A percentile compares a stretch with the other conserved stretches of the same genome.
Conservation (phyloP, 768 basidiomycete species). For the Lanmaoa rubissima region DNA sequence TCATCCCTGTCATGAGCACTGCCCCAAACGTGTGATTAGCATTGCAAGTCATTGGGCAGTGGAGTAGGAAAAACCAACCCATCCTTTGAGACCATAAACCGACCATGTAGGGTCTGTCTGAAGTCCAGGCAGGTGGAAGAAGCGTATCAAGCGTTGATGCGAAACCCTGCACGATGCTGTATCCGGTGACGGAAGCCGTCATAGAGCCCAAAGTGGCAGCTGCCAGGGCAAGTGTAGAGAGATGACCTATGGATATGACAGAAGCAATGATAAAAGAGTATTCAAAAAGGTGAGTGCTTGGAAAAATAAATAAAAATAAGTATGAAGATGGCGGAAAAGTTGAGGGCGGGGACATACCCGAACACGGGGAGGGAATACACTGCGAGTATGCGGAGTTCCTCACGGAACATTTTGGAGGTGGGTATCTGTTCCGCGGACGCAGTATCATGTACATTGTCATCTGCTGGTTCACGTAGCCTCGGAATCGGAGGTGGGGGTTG, state of each 20-base stretch:
- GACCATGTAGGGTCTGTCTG: conserved; percentile 75
- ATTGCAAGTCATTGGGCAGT: background rate
- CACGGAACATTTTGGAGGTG: conserved; percentile 42
- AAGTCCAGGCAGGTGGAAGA: conserved; percentile 94
- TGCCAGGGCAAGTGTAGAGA: conserved; percentile 87
- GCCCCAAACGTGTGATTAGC: conserved; percentile 7
- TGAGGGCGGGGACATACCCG: conserved; percentile 46
- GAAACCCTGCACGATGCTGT: conserved; percentile 78
- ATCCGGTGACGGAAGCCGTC: conserved; percentile 57
- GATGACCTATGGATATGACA: conserved; percentile 85
- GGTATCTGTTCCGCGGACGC: conserved; percentile 17
- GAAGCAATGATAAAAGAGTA: conserved; percentile 83
- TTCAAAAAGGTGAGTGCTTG: conserved; percentile 76
- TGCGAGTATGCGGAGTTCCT: conserved; percentile 58
- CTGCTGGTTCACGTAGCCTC: conserved; percentile 53
- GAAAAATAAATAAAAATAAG: background rate
- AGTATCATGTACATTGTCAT: conserved; percentile 12
- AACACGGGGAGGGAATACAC: conserved; percentile 72
- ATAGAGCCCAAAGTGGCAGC: conserved; percentile 74
- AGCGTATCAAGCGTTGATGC: conserved; percentile 88
- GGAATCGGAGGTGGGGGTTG: conserved; percentile 46
- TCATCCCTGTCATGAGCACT: conserved; percentile 62
- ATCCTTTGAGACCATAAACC: conserved; percentile 91
- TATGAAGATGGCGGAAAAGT: background rate
- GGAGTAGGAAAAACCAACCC: conserved; percentile 45